Evolutionary conservation across 371 early-diverging fungal species (phyloP).

Genomic region (Mucor piriformis): DNA sequence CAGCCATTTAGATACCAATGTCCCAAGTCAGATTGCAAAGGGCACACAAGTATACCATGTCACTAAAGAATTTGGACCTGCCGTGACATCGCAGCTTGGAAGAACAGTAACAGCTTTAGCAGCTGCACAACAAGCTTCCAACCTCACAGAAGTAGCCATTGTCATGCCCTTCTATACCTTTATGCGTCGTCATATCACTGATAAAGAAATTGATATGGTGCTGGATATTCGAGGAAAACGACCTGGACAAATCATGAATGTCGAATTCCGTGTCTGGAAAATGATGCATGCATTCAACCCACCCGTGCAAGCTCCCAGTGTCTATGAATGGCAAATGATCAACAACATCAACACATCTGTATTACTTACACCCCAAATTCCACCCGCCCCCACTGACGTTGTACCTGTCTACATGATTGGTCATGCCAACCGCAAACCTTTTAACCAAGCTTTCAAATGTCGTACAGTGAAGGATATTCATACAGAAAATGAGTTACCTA

Average conservation of each 20-base stretch:
- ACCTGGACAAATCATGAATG: conserved; percentile 32
- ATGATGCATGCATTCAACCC: conserved; percentile 46
- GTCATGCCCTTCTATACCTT: conserved; percentile 67
- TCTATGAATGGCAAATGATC: conserved; percentile 29
- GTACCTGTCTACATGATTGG: conserved; percentile 67
- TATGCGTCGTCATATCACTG: conserved; percentile 39
- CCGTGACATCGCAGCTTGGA: conserved; percentile 61
- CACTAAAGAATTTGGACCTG: conserved; percentile 68
- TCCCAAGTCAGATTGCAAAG: conserved; percentile 33
- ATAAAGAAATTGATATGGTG: conserved; percentile 38
- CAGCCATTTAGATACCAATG: conserved; percentile 49
- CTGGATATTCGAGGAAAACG: conserved; percentile 57
- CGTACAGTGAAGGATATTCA: conserved; percentile 52
- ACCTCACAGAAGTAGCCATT: conserved; percentile 52
- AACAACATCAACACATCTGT: conserved; percentile 32
- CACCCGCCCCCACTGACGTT: conserved; percentile 15
- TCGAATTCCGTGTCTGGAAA: conserved; percentile 55
- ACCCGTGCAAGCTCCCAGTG: conserved; percentile 28
- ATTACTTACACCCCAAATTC: conserved; percentile 20
- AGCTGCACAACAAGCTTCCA: conserved; percentile 57
- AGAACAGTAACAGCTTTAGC: conserved; percentile 67
- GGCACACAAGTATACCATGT: conserved; percentile 64
- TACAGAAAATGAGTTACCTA: conserved; percentile 54
- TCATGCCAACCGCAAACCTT: conserved; percentile 57
- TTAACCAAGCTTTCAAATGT: conserved; percentile 59